Conservation (phyloP, 768 basidiomycete genomes). For the Russula brevipes region DNA sequence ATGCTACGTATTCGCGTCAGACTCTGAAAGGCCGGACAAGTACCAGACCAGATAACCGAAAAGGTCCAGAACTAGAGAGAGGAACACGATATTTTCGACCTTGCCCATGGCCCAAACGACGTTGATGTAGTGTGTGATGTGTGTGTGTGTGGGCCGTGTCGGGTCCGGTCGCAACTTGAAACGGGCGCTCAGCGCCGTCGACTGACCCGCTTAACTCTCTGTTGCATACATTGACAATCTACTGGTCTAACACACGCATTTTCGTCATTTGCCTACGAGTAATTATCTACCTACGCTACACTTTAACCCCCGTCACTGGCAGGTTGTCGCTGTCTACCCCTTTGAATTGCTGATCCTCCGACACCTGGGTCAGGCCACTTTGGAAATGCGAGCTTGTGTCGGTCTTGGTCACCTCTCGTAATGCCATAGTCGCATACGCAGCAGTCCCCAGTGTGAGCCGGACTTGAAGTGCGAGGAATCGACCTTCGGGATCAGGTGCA, state of each 20-base stretch:
- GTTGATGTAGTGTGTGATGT: neutral
- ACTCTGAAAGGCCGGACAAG: neutral
- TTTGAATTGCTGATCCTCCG: slow-evolving; percentile 79
- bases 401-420: slow-evolving; percentile 91
- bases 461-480: slow-evolving; percentile 85
- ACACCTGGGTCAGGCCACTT: slow-evolving; percentile 64
- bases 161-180: too few species aligned
- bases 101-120: slow-evolving; percentile 42
- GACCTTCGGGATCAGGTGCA: slow-evolving; percentile 59
- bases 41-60: slow-evolving; percentile 43
- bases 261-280: too few species aligned
- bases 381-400: slow-evolving; percentile 94
- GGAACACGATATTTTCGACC: slow-evolving; percentile 80
- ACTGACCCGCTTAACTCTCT: too few species aligned
- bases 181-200: neutral
- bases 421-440: slow-evolving; percentile 96
- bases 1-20: slow-evolving; percentile 45
- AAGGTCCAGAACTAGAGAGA: slow-evolving; percentile 87
- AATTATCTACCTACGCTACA: neutral
- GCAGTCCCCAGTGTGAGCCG: slow-evolving; percentile 81
- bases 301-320: slow-evolving; percentile 2
- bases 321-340: slow-evolving; percentile 40
- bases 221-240: neutral
- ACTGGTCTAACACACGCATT: neutral
- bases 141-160: too few species aligned